Evolutionary conservation across 2,329 filamentous ascomycete species (phyloP).

Genomic region (Nigrospora sphaerica): DNA sequence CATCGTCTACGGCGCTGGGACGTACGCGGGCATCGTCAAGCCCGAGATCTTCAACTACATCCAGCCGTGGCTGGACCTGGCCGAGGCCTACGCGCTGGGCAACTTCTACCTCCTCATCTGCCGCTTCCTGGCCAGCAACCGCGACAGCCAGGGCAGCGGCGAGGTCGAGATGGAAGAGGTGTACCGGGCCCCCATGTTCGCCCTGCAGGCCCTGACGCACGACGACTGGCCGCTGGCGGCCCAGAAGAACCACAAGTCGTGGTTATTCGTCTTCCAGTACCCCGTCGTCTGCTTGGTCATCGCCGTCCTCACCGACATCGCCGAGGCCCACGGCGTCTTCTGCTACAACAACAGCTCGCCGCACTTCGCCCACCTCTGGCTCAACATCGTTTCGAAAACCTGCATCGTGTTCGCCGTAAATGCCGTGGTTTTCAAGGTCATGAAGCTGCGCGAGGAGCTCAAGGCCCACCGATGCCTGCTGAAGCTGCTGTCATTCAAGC

Average conservation of each 20-base stretch:
- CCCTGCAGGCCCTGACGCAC: no score
- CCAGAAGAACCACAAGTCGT: conserved; percentile 20
- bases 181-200: no score
- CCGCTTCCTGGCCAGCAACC: conserved; percentile 25
- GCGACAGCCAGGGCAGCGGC: not conserved
- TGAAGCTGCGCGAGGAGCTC: conserved; percentile 10
- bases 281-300: conserved; percentile 25
- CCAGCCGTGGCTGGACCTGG: conserved; percentile 27
- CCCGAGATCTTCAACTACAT: conserved; percentile 31
- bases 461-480: conserved; percentile 12
- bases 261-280: conserved; percentile 32
- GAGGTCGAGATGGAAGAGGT: no score
- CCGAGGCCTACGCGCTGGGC: conserved; percentile 32
- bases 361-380: conserved; percentile 22
- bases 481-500: conserved; percentile 19
- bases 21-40: conserved; percentile 29
- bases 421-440: not conserved
- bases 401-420: not conserved
- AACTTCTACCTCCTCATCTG: conserved; percentile 36
- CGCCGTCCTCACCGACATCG: conserved; percentile 31
- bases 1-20: conserved; percentile 30
- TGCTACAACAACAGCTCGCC: conserved; percentile 20
- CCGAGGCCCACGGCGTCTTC: conserved; percentile 19
- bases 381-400: not conserved
- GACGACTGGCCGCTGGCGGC: not conserved